phyloP scores from a whole-genome alignment of 345 rosid species.

The Carallia brachiata region DNA sequence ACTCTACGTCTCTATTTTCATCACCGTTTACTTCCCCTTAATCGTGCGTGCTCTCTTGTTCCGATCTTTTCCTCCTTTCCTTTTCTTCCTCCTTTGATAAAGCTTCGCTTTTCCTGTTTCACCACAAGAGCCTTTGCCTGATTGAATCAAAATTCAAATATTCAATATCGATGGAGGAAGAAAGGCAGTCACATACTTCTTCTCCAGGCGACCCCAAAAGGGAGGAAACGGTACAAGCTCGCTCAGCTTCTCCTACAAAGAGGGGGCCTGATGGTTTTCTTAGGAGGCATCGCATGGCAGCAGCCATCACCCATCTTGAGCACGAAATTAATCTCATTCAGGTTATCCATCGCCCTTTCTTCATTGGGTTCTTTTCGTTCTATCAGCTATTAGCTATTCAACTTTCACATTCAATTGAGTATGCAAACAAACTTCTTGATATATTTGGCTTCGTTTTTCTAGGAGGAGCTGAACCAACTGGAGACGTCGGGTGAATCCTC shows the following conservation, averaged over 20 bases:
- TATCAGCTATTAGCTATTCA: background rate
- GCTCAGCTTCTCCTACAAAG: background rate
- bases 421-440: background rate
- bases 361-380: background rate
- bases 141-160: no score
- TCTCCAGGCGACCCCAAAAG: background rate
- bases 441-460: background rate
- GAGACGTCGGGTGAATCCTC: constrained; percentile 43
- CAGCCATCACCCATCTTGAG: constrained; percentile 35
- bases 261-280: constrained; percentile 12
- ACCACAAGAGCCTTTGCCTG: no score
- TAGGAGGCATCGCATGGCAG: constrained; percentile 42
- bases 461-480: constrained; percentile 47
- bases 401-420: background rate
- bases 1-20: no score
- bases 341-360: constrained; percentile 14
- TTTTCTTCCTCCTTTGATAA: no score
- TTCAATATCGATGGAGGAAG: no score
- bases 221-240: background rate
- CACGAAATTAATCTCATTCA: constrained; percentile 36
- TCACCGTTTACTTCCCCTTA: no score
- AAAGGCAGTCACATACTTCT: background rate
- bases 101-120: no score
- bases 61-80: no score
- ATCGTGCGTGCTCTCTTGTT: no score